A percentile compares a stretch with the other conserved stretches of the same genome.
phyloP scores from a whole-genome alignment of 2,329 filamentous ascomycete species.

The Ascochyta lentis region DNA sequence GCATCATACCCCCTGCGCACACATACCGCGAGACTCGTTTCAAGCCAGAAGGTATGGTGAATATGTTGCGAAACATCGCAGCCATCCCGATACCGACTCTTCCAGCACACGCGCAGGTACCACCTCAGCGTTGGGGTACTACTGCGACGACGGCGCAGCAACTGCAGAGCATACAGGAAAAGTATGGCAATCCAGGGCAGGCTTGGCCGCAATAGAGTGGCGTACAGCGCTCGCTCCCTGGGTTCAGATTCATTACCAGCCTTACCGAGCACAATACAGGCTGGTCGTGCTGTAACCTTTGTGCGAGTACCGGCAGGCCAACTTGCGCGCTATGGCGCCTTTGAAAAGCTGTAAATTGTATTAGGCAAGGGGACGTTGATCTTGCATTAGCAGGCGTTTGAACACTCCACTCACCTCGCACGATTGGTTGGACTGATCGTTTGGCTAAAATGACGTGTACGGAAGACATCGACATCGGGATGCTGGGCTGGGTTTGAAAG shows the following conservation, averaged over 20 bases:
- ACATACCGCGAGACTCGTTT: slow-evolving; percentile 76
- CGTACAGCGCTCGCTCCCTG: neutral
- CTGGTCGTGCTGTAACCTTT: neutral
- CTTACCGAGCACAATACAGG: too few species aligned
- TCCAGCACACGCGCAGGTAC: slow-evolving; percentile 7
- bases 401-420: neutral
- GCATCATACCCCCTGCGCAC: slow-evolving; percentile 75
- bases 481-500: neutral
- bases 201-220: slow-evolving; percentile 13
- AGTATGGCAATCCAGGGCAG: slow-evolving; percentile 31
- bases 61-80: slow-evolving; percentile 66
- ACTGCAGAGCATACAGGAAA: slow-evolving; percentile 40
- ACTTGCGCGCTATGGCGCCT: neutral
- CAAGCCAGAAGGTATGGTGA: slow-evolving; percentile 73
- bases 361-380: neutral
- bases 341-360: neutral
- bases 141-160: slow-evolving; percentile 38
- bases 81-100: slow-evolving; percentile 27
- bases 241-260: neutral
- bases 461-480: neutral
- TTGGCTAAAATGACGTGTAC: neutral
- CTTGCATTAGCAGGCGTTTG: neutral
- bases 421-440: neutral
- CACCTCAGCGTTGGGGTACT: slow-evolving; percentile 35
- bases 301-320: neutral